Conservation (phyloP, 1,284 basidiomycete species). For the Taiwanofungus camphoratus region DNA sequence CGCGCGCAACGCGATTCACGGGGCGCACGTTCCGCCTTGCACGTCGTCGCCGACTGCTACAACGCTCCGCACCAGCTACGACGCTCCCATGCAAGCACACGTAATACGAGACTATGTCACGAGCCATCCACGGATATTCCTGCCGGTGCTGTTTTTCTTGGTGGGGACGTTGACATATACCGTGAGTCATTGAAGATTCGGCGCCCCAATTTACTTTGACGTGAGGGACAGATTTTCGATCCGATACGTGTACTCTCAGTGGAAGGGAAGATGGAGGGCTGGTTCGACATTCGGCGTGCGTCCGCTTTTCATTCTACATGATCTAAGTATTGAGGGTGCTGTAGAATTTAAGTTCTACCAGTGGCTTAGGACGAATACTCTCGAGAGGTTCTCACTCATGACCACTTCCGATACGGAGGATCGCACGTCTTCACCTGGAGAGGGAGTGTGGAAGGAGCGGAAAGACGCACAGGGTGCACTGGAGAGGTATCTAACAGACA, state of each 20-base stretch:
- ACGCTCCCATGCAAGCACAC: conserved; percentile 73
- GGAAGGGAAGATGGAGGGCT: conserved; percentile 75
- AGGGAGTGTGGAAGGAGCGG: conserved; percentile 76
- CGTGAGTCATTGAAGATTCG: conserved; percentile 37
- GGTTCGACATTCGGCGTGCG: conserved; percentile 72
- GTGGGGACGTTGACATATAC: conserved; percentile 87
- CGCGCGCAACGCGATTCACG: conserved; percentile 85
- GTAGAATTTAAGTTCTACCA: conserved; percentile 59
- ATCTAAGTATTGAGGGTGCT: not conserved
- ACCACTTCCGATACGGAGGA: conserved; percentile 8
- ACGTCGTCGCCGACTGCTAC: conserved; percentile 36
- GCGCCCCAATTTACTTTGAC: not conserved
- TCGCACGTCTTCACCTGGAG: conserved; percentile 13
- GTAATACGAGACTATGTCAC: conserved; percentile 79
- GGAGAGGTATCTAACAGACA: conserved; percentile 66
- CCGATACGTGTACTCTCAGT: conserved; percentile 86
- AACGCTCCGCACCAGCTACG: conserved; percentile 62
- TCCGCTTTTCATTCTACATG: not conserved
- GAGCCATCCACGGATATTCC: conserved; percentile 79
- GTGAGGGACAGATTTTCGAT: conserved; percentile 70
- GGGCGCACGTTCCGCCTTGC: conserved; percentile 40
- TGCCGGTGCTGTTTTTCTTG: conserved; percentile 84
- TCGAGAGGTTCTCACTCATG: conserved; percentile 41
- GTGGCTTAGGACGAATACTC: conserved; percentile 58
- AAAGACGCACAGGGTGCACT: conserved; percentile 70